These are phyloP conservation scores for Clathrus columnatus DNA, from an alignment of 768 basidiomycete genomes.

Conservation along the genomic window DNA sequence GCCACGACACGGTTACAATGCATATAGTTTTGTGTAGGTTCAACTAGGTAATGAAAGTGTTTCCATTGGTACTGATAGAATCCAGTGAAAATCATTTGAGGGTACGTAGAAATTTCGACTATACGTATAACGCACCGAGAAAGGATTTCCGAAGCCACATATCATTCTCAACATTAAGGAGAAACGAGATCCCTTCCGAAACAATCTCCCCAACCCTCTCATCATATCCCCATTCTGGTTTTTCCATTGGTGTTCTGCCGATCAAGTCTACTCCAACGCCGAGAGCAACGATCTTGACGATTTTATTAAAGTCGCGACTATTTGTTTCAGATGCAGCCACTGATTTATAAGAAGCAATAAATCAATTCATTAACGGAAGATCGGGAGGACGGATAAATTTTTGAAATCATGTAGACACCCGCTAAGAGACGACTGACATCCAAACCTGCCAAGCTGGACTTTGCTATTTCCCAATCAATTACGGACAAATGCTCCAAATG, in stretches of 20 bases:
- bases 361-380: slow-evolving; percentile 31
- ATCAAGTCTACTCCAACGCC: background rate
- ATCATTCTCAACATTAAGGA: no score
- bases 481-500: slow-evolving; percentile 36
- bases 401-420: slow-evolving; percentile 43
- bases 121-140: no score
- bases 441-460: slow-evolving; percentile 45
- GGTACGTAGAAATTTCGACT: no score
- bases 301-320: background rate
- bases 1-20: no score
- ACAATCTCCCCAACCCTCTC: background rate
- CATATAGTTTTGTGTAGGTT: no score
- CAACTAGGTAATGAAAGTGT: no score
- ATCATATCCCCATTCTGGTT: background rate
- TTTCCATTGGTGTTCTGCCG: background rate
- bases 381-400: slow-evolving; percentile 35
- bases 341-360: slow-evolving; percentile 32
- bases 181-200: no score
- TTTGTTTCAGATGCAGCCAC: background rate
- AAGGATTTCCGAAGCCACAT: no score
- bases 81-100: no score
- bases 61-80: no score
- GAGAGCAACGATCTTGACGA: background rate
- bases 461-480: slow-evolving; percentile 60
- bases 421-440: slow-evolving; percentile 61